Evolutionary conservation across 495 filamentous ascomycete species (phyloP), one percentile per base, ranked within the genome.

Genomic region (Penicillium mononematosum): DNA sequence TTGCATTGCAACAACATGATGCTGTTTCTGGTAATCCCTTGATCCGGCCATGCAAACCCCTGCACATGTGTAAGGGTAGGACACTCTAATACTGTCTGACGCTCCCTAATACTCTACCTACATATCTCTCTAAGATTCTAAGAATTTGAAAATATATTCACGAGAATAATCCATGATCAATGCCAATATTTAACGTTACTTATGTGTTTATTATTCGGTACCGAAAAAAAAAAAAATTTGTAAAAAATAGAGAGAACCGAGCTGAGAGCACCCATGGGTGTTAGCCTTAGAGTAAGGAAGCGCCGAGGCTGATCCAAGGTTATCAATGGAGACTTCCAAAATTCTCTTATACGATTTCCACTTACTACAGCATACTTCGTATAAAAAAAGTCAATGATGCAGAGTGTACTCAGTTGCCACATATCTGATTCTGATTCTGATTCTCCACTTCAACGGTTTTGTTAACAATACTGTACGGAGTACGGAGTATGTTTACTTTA

Each of bases 341-440:
- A 25, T 25, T 25, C 24, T 25, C 24, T 25, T 25, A 25, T 25
- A 25, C 10, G 10, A 12, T 34, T 34, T 34, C 31, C 31, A 34
- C 31, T 34, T 4, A 12, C 9, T 10, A 4, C 22, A 1, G 1
- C 7, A 10, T 34, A 14, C 11, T 12, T 12, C 4, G 31, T 34
- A 34, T 34, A 14, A 34, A 34, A 32, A 16, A 25, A 19, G 22
- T 9, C 44, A 29, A 55, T 59, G 51, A 59, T 59, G 51, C 51
- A 59, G 19, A 16, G 4, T 43, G 58, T 55, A 50, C 58, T 59
- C 58, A 56, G 43, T 59, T 50, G 58, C 58, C 58, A 56, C 58
- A 12, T 14, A 4, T 12, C 8, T 16, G 22, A 22, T 22, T 22
- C 22, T 22, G 22, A 22, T 22, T 22, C 8, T 16, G 4, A 17